These are phyloP conservation scores for Carex arenaria DNA, from an alignment of 202 grass and related monocot species.

Conservation along the genomic window DNA sequence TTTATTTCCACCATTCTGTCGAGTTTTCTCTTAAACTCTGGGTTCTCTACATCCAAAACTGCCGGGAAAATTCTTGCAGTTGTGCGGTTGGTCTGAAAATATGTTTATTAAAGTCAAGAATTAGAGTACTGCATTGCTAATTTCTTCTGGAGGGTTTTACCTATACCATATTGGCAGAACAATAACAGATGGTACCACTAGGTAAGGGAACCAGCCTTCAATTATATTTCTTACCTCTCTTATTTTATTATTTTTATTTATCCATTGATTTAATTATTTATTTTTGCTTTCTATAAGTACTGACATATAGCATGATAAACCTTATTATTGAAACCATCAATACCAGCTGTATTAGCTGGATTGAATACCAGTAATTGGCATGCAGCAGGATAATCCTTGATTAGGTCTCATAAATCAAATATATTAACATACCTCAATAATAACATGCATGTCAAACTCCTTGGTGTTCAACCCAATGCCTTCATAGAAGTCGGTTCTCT, in stretches of 20 bases:
- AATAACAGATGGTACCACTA: slow-evolving; percentile 1
- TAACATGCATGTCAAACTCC: slow-evolving; percentile 99
- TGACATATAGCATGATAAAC: neutral
- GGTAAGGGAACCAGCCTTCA: neutral
- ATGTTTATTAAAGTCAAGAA: neutral
- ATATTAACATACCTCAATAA: slow-evolving; percentile 65
- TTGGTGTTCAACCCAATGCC: slow-evolving; percentile 90
- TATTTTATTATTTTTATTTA: neutral
- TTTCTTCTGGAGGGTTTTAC: neutral
- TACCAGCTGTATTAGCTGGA: neutral
- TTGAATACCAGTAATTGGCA: neutral
- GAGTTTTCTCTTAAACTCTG: slow-evolving; percentile 97
- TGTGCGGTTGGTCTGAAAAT: slow-evolving; percentile 84
- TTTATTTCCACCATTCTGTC: slow-evolving; percentile 86
- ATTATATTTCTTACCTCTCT: neutral
- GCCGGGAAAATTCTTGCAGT: slow-evolving; percentile 95
- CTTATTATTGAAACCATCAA: neutral
- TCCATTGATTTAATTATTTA: neutral
- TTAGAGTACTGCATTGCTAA: neutral
- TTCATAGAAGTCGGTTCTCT: slow-evolving; percentile 76
- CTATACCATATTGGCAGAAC: slow-evolving; percentile 8
- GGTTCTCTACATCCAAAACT: slow-evolving; percentile 83
- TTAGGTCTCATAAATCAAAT: neutral
- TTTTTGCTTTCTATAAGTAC: neutral
- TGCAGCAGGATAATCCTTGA: neutral